A percentile compares a stretch with the other conserved stretches of the same genome.
Conservation (phyloP, 2,329 filamentous ascomycete species). For the Aspergillus hiratsukae region DNA sequence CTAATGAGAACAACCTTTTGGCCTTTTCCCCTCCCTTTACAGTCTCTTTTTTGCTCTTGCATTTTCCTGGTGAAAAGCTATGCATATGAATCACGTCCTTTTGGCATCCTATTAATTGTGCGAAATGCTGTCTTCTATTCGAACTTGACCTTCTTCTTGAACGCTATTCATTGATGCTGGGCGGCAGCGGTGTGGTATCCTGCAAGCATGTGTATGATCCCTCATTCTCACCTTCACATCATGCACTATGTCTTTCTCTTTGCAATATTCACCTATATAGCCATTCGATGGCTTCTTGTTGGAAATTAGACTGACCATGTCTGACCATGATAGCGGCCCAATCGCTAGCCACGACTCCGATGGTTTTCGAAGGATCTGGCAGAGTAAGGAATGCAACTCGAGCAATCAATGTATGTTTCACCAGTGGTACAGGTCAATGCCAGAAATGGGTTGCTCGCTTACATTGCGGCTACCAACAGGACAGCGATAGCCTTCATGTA, state of each 20-base stretch:
- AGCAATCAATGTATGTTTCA: slow-evolving; percentile 32
- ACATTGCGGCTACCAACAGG: slow-evolving; percentile 13
- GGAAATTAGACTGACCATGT: background rate
- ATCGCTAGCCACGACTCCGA: slow-evolving; percentile 29
- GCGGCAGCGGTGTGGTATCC: background rate
- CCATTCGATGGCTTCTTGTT: background rate
- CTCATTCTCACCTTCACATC: background rate
- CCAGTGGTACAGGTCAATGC: background rate
- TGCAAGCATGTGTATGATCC: slow-evolving; percentile 7
- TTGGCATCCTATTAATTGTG: background rate
- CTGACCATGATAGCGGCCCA: slow-evolving; percentile 16
- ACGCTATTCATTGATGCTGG: background rate
- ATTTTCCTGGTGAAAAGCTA: background rate
- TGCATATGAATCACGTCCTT: background rate
- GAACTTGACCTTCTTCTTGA: background rate
- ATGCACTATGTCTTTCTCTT: background rate
- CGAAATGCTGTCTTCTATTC: background rate
- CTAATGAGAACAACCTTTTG: background rate
- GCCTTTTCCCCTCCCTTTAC: background rate
- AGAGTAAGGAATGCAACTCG: slow-evolving; percentile 27
- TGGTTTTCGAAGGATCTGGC: slow-evolving; percentile 32
- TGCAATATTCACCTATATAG: background rate
- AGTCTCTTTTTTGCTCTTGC: background rate
- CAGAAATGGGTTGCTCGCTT: background rate
- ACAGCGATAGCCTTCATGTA: slow-evolving; percentile 32